Conservation (phyloP, 202 grass and related monocot genomes). For the Cymbopogon flexuosus region DNA sequence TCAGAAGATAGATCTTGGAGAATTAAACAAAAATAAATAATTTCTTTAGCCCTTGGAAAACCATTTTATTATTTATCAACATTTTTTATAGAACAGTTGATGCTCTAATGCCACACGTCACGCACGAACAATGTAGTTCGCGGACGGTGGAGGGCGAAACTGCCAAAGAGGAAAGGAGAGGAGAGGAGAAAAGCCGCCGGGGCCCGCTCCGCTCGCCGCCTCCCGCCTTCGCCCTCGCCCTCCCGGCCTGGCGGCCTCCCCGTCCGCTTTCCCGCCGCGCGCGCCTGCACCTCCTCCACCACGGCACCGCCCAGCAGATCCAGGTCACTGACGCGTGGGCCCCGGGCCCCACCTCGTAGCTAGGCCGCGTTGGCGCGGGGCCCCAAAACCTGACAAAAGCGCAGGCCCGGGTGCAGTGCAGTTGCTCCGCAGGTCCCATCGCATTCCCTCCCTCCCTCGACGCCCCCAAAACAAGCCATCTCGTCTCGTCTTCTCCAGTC, state of each 20-base stretch:
- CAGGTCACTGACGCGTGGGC: neutral
- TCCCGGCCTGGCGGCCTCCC: neutral
- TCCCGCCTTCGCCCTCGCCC: neutral
- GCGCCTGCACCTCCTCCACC: neutral
- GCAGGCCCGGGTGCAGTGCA: neutral
- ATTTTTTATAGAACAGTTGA: too few species aligned
- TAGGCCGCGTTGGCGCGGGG: neutral
- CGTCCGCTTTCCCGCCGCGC: neutral
- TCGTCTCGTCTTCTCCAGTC: neutral
- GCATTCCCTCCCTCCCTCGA: neutral
- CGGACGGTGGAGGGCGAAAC: neutral
- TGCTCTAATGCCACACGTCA: too few species aligned
- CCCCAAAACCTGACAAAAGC: neutral
- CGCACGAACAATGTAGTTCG: too few species aligned
- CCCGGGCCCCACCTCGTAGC: neutral
- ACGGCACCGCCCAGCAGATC: neutral
- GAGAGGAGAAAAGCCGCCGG: neutral
- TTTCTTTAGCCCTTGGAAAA: too few species aligned
- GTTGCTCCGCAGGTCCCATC: neutral
- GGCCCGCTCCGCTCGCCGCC: neutral
- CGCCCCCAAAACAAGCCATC: neutral
- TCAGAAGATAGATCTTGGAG: too few species aligned
- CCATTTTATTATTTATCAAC: too few species aligned
- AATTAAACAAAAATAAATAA: too few species aligned
- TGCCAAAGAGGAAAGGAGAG: neutral